These are phyloP conservation scores for Picochlorum sp. DNA, from an alignment of 139 green algal species.

Conservation along the genomic window DNA sequence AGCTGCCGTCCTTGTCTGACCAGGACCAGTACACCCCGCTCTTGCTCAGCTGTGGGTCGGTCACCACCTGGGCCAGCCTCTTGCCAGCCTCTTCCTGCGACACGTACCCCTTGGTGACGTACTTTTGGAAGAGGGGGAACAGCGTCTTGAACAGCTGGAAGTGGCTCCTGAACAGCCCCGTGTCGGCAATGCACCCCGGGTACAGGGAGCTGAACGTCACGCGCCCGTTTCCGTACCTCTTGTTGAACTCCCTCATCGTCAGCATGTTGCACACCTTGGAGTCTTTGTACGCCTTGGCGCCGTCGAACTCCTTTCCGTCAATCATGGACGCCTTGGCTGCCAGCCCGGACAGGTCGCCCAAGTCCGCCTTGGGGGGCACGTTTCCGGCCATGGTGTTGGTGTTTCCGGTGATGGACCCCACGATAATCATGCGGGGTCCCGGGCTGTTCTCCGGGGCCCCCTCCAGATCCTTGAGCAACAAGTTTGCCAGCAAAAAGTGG, in stretches of 20 bases:
- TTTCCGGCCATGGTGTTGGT: conserved; percentile 91
- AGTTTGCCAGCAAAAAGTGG: conserved; percentile 85
- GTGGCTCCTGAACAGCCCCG: conserved; percentile 87
- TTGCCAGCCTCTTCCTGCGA: conserved; percentile 77
- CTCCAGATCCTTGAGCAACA: conserved; percentile 78
- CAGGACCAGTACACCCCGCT: conserved; percentile 81
- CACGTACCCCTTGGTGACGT: conserved; percentile 88
- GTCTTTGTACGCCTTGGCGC: conserved; percentile 97
- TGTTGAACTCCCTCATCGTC: conserved; percentile 83
- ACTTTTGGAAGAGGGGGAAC: conserved; percentile 94
- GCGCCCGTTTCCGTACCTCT: conserved; percentile 48
- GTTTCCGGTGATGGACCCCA: conserved; percentile 94
- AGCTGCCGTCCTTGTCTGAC: conserved; percentile 45
- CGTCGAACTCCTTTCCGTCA: conserved; percentile 78
- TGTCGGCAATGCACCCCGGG: conserved; percentile 93
- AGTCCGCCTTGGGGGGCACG: conserved; percentile 82
- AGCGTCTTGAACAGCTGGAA: conserved; percentile 64
- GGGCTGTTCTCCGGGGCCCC: conserved; percentile 41
- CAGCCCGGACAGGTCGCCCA: conserved; percentile 80
- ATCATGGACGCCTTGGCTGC: conserved; percentile 65
- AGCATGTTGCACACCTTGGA: conserved; percentile 97
- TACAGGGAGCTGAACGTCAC: conserved; percentile 86
- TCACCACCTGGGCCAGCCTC: conserved; percentile 73
- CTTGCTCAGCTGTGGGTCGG: conserved; percentile 55
- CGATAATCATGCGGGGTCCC: conserved; percentile 68